Conservation (phyloP, 805 yeast genomes). For the Kodamaea jinghongensis region DNA sequence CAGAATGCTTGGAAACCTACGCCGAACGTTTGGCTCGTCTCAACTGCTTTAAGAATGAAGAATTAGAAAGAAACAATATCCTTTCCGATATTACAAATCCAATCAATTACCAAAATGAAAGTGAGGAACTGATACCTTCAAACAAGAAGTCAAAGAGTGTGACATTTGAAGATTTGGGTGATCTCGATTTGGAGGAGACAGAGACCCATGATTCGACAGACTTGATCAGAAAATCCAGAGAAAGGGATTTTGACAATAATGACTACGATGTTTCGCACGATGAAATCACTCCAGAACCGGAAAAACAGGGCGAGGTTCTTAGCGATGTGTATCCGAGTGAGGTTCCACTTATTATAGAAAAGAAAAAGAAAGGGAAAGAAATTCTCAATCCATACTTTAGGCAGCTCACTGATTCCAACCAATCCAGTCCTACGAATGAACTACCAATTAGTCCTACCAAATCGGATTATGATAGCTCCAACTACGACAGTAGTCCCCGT, state of each 20-base stretch:
- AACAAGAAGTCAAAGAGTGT: constrained; percentile 29
- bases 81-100: constrained; percentile 8
- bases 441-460: too few species aligned
- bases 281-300: constrained; percentile 26
- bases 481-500: too few species aligned
- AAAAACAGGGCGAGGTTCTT: constrained; percentile 38
- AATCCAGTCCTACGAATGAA: too few species aligned
- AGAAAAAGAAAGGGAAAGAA: constrained; percentile 17
- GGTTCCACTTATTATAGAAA: constrained; percentile 32
- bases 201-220: constrained; percentile 9
- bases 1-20: constrained; percentile 89
- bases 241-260: constrained; percentile 15
- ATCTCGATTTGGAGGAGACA: constrained; percentile 21
- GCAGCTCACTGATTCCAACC: too few species aligned
- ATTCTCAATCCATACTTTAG: constrained; percentile 2
- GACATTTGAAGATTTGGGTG: constrained; percentile 37
- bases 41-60: constrained; percentile 90
- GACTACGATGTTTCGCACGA: constrained; percentile 22
- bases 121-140: constrained; percentile 1
- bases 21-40: constrained; percentile 87
- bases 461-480: too few species aligned
- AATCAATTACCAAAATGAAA: constrained; percentile 8
- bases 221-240: constrained; percentile 15
- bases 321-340: constrained; percentile 40
- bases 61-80: constrained; percentile 37